Base-by-base conservation (phyloP, 1,284 basidiomycete genomes). In the Moesziomyces sp. region DNA sequence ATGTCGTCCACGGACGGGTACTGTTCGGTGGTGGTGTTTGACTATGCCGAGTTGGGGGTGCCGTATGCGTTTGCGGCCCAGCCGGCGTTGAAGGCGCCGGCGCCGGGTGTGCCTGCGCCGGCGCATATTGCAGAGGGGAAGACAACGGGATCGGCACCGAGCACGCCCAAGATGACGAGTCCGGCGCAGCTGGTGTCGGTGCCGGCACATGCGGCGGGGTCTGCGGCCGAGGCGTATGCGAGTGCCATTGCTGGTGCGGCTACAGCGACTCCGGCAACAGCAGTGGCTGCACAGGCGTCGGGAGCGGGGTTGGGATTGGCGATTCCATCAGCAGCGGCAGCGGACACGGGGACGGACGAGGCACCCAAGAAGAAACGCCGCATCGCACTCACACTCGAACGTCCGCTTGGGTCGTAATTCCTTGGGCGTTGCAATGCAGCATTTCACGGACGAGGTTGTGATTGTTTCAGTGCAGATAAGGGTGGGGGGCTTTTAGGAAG, bases 1-100 rank as follows among this genome's bases (percentile, higher is more conserved):
- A 89, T 98, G 47, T 92, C 94, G 0, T 93, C 94, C 0, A 90
- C 93, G 30, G 96, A 99, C 83, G 96, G 96, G 1, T 99, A 98
- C 85, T 99, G 97, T 86, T 97, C 96, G 0, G 89, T 97, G 60
- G 89, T 97, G 59, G 90, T 87, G 8, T 89, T 89, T 73, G 87
- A 88, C 66, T 84, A 95, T 75, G 92, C 93, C 80, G 96, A 98
- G 85, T 91, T 97, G 52, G 89, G 97, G 1, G 89, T 92, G 0
- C 89, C 82, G 1, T 83, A 81, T 60, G 44, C 58, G 8, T 70
- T 77, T 46, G 47, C 55, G 3, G 52, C 61, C 8, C 79, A 84
- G 52, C 80, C 82, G 0, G 62, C 73, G 26, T 62, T 82, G 33
- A 63, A 67, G 43, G 43, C 58, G 23, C 65, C 67, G 4, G 63